These are phyloP conservation scores for Wickerhamiella azyma DNA, from an alignment of 805 yeast genomes.

Conservation along the genomic window DNA sequence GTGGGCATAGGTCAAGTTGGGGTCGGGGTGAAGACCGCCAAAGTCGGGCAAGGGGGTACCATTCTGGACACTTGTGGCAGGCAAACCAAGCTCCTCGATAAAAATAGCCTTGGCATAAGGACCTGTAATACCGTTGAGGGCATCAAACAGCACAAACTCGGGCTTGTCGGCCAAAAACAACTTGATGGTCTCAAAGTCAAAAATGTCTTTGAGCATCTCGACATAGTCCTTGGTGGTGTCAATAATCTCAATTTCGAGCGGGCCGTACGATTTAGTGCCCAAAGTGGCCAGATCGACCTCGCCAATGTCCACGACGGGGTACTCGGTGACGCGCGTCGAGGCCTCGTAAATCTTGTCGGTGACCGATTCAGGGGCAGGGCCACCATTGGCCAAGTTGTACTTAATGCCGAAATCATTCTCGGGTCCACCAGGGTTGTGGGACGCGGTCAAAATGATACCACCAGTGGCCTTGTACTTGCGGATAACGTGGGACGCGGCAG, in stretches of 20 bases:
- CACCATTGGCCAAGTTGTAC: slow-evolving; percentile 89
- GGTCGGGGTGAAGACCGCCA: slow-evolving; percentile 97
- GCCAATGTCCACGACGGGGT: slow-evolving; percentile 49
- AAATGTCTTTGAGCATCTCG: slow-evolving; percentile 63
- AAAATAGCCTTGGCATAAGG: slow-evolving; percentile 85
- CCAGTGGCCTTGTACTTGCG: slow-evolving; percentile 65
- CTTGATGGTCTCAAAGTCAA: slow-evolving; percentile 74
- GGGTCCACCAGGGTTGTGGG: slow-evolving; percentile 98
- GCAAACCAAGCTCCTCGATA: slow-evolving; percentile 70
- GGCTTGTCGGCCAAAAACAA: slow-evolving; percentile 43
- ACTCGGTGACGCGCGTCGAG: slow-evolving; percentile 43
- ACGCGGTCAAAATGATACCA: slow-evolving; percentile 90
- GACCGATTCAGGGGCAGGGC: slow-evolving; percentile 94
- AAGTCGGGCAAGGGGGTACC: slow-evolving; percentile 72
- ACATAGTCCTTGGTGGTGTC: slow-evolving; percentile 74
- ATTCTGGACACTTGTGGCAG: slow-evolving; percentile 61
- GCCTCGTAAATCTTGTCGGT: slow-evolving; percentile 74
- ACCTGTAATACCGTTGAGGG: slow-evolving; percentile 91
- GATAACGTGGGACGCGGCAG: slow-evolving; percentile 90
- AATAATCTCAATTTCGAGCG: slow-evolving; percentile 60
- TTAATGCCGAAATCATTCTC: slow-evolving; percentile 85
- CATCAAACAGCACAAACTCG: slow-evolving; percentile 73
- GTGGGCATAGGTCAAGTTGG: slow-evolving; percentile 86
- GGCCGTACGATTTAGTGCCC: slow-evolving; percentile 37
- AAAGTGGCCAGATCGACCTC: slow-evolving; percentile 46